Evolutionary conservation across 1,284 basidiomycete species (phyloP).

Genomic region (Fomitopsis palustris): DNA sequence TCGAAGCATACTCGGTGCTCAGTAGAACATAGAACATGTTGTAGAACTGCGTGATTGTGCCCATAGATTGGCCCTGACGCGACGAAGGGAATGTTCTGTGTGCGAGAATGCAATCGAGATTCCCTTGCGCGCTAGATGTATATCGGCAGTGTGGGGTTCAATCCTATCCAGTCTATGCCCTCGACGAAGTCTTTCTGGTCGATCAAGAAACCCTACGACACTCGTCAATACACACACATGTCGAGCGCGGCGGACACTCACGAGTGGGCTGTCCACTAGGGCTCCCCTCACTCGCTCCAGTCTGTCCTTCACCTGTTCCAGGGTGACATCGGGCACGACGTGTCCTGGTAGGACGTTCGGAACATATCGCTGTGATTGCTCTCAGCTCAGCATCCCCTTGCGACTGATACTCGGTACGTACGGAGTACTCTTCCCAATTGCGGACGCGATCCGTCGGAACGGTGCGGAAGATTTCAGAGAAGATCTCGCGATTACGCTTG

Average conservation of each 20-base stretch:
- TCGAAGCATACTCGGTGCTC: too few relatives aligned
- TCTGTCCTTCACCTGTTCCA: constrained; percentile 71
- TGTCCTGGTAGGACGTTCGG: constrained; percentile 82
- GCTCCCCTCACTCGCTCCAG: constrained; percentile 69
- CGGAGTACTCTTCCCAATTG: constrained; percentile 79
- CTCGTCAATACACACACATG: background rate
- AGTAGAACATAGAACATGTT: too few relatives aligned
- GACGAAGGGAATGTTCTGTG: too few relatives aligned
- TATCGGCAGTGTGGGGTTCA: constrained; percentile 75
- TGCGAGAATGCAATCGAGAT: too few relatives aligned
- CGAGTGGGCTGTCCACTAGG: constrained; percentile 75
- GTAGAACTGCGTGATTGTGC: too few relatives aligned
- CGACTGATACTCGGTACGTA: constrained; percentile 32
- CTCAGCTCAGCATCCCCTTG: constrained; percentile 9
- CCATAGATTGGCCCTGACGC: too few relatives aligned
- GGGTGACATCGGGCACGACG: constrained; percentile 62
- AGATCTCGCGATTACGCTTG: constrained; percentile 74
- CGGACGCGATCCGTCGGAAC: constrained; percentile 81
- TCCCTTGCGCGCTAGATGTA: constrained; percentile 54
- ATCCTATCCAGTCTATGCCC: constrained; percentile 64
- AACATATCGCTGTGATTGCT: constrained; percentile 50
- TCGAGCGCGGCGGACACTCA: constrained; percentile 30
- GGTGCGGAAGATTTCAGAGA: constrained; percentile 78
- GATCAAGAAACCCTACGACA: constrained; percentile 70
- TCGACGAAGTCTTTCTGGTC: constrained; percentile 71